Evolutionary conservation across 164 flowering plant species (phyloP), one percentile per base, ranked within the genome.

Genomic region (Vitis cinerea): DNA sequence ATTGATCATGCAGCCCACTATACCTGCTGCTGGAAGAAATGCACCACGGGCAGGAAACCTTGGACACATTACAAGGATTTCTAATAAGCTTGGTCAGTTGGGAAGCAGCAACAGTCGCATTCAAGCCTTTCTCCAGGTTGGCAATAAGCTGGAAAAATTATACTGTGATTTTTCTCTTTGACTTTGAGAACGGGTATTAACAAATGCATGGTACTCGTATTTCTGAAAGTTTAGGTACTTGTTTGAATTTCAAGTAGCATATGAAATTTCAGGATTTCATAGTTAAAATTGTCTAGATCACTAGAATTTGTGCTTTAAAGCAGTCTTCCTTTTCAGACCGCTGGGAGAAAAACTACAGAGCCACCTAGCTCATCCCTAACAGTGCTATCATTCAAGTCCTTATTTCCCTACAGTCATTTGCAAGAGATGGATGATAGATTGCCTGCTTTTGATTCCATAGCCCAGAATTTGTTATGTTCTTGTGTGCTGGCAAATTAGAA

Each of bases 11-110:
- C 87, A 94, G 99, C 97, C 98, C 64, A 93, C 97, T 15, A 27
- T 87, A 60, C 85, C 91, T 62, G 84, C 90, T 47, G 59, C 83
- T 75, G 93, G 89, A 66, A 89, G 81, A 74, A 69, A 65, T 56
- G 84, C 85, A 47, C 94, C 94, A 50, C 83, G 92, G 58, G 87
- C 80, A 13, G 98, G 99, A 71, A 82, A 88, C 74, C 70, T 87
- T 74, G 99, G 99, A 55, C 99, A 95, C 77, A 78, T 90, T 16
- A 93, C 99, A 4, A 82, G 98, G 49, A 90, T 95, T 63, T 82
- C 96, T 59, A 95, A 95, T 77, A 95, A 86, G 76, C 86, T 93
- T 77, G 71, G 86, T 73, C 99, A 92, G 71, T 56, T 93, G 78
- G 87, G 79, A 61, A 86, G 79, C 73, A 74, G 71, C 69, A 87